Base-by-base conservation (phyloP, 2,329 filamentous ascomycete species). In the Grosmannia penicillata region DNA sequence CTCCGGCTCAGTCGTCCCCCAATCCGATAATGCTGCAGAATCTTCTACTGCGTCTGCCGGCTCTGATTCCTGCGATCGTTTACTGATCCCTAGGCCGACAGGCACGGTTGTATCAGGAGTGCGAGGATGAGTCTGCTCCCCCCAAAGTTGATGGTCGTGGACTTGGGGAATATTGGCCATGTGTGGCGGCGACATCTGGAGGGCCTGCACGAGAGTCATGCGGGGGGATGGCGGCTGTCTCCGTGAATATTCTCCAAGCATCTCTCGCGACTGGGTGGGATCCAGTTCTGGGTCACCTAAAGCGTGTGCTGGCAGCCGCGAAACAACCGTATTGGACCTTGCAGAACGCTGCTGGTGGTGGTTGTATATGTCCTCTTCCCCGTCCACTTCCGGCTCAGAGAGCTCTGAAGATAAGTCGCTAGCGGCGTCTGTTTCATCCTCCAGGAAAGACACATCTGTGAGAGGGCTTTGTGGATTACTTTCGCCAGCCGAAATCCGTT, bases 381-480 rank as follows among this genome's bases (percentile, higher is more conserved):
- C 54, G 13, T 57, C 56, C 8, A 49, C 45, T 7, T 57, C 53
- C n/a, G 74, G 70, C 2, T 59, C 55, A 1, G 74, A 78, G 31
- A 79, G 47, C 45, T 78, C 75, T 0, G 75, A 78, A 3, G 75
- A 80, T 8, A 79, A 58, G 42, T 78, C 73, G 23, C 66, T 74
- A 30, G 66, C 66, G 32, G 60, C 55, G 31, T 65, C 62, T 38
- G 66, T 70, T 13, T 54, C 54, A 13, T 59, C 60, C 17, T 68
- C 59, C 21, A 70, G 48, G 42, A 70, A 69, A 0, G 64, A 68
- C 21, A 61, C 56, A 18, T 61, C 50, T 8, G 46, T 37, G 45
- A 44, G 58, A 51, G 24, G 48, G 43, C 17, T 47, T 38, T 37
- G 30, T 2, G 58, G 54, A 21, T 51, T 44, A 0, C 56, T 58